Evolutionary conservation across 1,139 yeast genomes (phyloP).

Genomic region (Taphrina flavorubra): DNA sequence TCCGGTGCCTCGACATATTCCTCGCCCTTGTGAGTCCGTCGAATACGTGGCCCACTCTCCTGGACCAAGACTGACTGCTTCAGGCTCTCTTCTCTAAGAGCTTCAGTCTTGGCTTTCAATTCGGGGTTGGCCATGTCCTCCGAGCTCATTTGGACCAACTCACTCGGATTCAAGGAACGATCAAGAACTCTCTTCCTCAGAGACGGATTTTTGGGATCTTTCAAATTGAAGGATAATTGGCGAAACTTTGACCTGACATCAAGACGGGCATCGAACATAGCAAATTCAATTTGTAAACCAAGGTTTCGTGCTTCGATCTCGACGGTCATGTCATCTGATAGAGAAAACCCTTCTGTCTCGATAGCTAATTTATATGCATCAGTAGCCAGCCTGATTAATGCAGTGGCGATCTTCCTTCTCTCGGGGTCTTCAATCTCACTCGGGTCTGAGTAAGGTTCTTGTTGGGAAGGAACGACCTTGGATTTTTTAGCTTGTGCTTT

Average conservation of each 20-base stretch:
- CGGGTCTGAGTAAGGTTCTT: slow-evolving; percentile 20
- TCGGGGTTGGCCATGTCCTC: slow-evolving; percentile 77
- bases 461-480: not conserved
- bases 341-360: slow-evolving; percentile 52
- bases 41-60: slow-evolving; percentile 64
- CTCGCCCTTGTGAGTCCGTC: slow-evolving; percentile 86
- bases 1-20: slow-evolving; percentile 63
- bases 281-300: slow-evolving; percentile 55
- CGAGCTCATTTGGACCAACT: slow-evolving; percentile 64
- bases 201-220: slow-evolving; percentile 59
- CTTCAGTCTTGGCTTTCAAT: slow-evolving; percentile 69
- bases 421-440: slow-evolving; percentile 46
- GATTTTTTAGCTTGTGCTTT: slow-evolving; percentile 9
- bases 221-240: slow-evolving; percentile 62
- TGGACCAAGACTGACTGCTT: slow-evolving; percentile 63
- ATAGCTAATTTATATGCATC: slow-evolving; percentile 30
- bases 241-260: slow-evolving; percentile 58
- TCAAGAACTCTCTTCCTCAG: slow-evolving; percentile 59
- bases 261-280: slow-evolving; percentile 54
- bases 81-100: slow-evolving; percentile 71
- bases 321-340: slow-evolving; percentile 55
- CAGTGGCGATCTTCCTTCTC: slow-evolving; percentile 27
- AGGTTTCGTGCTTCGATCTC: slow-evolving; percentile 53
- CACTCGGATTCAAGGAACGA: slow-evolving; percentile 58
- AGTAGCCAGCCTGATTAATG: slow-evolving; percentile 19